Conservation (phyloP, 768 basidiomycete species). For the Pisolithus albus region DNA sequence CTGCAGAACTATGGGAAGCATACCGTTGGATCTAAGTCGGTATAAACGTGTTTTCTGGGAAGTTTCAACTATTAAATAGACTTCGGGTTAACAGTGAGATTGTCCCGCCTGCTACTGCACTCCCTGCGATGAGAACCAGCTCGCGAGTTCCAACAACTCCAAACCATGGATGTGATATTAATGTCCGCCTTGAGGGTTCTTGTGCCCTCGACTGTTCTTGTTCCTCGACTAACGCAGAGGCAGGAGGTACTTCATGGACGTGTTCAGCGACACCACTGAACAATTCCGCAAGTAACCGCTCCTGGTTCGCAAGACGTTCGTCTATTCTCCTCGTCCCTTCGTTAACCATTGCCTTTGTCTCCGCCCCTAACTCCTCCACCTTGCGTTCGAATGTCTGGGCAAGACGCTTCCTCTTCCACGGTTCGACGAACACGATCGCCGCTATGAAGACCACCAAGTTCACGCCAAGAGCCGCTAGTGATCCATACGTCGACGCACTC, state of each 20-base stretch:
- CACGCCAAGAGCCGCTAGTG: conserved; percentile 74
- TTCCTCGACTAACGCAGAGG: conserved; percentile 3
- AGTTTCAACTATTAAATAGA: conserved; percentile 10
- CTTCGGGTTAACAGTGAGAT: conserved; percentile 18
- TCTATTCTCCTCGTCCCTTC: conserved; percentile 43
- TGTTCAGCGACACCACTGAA: conserved; percentile 12
- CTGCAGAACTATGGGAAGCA: not conserved
- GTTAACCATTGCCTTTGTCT: conserved; percentile 38
- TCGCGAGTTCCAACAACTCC: conserved; percentile 13
- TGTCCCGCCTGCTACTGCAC: conserved; percentile 23
- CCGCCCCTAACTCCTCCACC: conserved; percentile 49
- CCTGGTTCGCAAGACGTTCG: conserved; percentile 44
- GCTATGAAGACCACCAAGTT: conserved; percentile 88
- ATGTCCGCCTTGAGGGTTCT: conserved; percentile 9
- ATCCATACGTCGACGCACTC: conserved; percentile 90
- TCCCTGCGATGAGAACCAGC: conserved; percentile 22
- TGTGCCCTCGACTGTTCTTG: not conserved
- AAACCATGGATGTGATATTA: conserved; percentile 7
- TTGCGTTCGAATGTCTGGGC: conserved; percentile 87
- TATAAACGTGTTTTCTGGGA: not conserved
- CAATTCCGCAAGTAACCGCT: conserved; percentile 26
- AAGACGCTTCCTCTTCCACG: conserved; percentile 86
- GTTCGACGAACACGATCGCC: conserved; percentile 89
- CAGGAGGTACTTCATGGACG: conserved; percentile 6
- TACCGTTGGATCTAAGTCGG: not conserved